These are phyloP conservation scores for Hygrocybe punicea DNA, from an alignment of 768 basidiomycete species.

Conservation along the genomic window DNA sequence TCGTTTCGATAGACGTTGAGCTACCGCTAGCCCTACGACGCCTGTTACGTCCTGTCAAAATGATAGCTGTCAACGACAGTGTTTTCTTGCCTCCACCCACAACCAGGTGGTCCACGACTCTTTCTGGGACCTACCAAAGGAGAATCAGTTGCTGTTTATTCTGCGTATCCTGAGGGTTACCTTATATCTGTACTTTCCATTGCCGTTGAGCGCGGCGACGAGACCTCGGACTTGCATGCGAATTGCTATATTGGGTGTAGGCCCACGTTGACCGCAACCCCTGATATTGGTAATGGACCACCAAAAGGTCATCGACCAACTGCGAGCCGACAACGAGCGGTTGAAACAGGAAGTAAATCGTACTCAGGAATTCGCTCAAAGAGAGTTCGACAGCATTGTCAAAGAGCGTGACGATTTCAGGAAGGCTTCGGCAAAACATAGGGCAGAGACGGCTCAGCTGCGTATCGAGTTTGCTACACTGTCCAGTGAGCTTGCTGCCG, in stretches of 20 bases:
- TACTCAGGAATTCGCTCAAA: no score
- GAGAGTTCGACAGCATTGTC: no score
- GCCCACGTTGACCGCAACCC: no score
- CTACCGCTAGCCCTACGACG: conserved; percentile 82
- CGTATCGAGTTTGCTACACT: no score
- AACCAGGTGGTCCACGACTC: conserved; percentile 75
- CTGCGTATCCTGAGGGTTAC: conserved; percentile 33
- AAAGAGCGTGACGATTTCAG: no score
- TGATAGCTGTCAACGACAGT: background rate
- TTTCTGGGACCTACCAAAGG: conserved; percentile 55
- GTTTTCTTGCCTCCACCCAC: conserved; percentile 68
- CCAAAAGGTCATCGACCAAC: no score
- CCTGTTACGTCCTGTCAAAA: conserved; percentile 44
- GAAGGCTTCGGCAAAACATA: no score
- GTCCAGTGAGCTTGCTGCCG: no score
- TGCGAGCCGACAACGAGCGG: no score
- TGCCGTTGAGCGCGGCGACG: conserved; percentile 58
- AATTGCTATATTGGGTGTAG: background rate
- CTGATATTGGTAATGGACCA: no score
- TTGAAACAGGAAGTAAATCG: no score
- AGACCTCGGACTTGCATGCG: conserved; percentile 48
- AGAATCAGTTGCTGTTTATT: background rate
- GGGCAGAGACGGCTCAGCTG: no score
- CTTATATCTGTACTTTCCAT: conserved; percentile 59
- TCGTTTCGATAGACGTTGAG: conserved; percentile 61